These are phyloP conservation scores for Coemansia sp. DNA, from an alignment of 192 early-diverging fungal species.

Conservation along the genomic window DNA sequence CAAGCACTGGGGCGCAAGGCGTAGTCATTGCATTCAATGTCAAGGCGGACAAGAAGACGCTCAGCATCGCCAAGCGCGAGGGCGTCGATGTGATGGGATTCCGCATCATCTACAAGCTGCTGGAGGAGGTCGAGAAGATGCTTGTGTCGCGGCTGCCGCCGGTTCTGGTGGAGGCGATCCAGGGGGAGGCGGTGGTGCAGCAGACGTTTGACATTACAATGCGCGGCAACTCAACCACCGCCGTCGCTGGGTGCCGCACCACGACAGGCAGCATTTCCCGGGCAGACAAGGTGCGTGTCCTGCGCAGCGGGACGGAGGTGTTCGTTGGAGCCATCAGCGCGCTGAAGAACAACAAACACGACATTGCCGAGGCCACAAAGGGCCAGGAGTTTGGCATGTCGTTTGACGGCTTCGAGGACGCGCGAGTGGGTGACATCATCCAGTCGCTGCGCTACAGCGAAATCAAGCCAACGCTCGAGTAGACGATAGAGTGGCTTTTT, in stretches of 20 bases:
- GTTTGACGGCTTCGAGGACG: conserved; percentile 78
- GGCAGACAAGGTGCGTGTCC: conserved; percentile 61
- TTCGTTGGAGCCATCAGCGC: conserved; percentile 67
- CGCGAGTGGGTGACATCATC: conserved; percentile 81
- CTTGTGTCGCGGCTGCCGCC: conserved; percentile 78
- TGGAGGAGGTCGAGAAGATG: conserved; percentile 83
- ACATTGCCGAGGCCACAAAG: conserved; percentile 84
- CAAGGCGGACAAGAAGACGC: conserved; percentile 74
- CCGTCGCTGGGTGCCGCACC: conserved; percentile 83
- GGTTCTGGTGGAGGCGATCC: conserved; percentile 70
- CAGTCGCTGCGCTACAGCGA: conserved; percentile 65
- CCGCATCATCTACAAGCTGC: conserved; percentile 89
- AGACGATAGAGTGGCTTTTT: background rate
- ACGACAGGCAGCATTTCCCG: conserved; percentile 69
- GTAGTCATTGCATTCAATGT: conserved; percentile 87
- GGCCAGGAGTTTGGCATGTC: conserved; percentile 95
- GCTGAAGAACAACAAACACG: conserved; percentile 87
- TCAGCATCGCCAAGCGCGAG: conserved; percentile 58
- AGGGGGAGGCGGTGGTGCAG: conserved; percentile 83
- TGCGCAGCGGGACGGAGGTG: conserved; percentile 66
- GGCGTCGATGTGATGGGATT: conserved; percentile 68
- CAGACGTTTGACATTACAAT: conserved; percentile 82
- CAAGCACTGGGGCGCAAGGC: conserved; percentile 56
- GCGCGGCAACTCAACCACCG: conserved; percentile 69
- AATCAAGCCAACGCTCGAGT: conserved; percentile 57